phyloP scores from a whole-genome alignment of 352 stramenopile species.

The Globisporangium viniferum region DNA sequence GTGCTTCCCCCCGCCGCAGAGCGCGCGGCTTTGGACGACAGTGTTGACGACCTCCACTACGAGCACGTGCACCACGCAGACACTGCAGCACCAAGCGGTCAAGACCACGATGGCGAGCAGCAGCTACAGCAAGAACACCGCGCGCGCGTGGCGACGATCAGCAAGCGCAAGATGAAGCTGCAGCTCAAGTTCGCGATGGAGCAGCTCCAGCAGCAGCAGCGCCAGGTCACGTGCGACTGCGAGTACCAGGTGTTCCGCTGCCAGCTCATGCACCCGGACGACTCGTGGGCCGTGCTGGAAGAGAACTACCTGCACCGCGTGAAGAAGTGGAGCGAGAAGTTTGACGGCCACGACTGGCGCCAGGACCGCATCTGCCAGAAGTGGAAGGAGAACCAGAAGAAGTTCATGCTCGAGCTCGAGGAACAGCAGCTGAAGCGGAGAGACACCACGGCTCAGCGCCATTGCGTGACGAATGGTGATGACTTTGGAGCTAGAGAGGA shows the following conservation, averaged over 20 bases:
- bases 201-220: slow-evolving; percentile 14
- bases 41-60: slow-evolving; percentile 4
- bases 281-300: slow-evolving; percentile 24
- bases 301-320: slow-evolving; percentile 29
- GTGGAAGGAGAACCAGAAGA: slow-evolving; percentile 68
- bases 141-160: slow-evolving; percentile 1
- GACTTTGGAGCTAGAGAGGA: neutral
- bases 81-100: neutral
- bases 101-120: neutral
- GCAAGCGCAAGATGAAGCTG: slow-evolving; percentile 8
- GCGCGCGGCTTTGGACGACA: neutral
- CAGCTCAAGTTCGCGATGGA: slow-evolving; percentile 8
- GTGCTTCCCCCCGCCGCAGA: neutral
- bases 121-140: neutral
- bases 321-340: slow-evolving; percentile 59
- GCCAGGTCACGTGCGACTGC: slow-evolving; percentile 36
- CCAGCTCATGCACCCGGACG: slow-evolving; percentile 22
- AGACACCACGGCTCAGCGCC: neutral
- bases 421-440: neutral
- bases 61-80: slow-evolving; percentile 15
- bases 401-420: slow-evolving; percentile 26
- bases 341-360: slow-evolving; percentile 49
- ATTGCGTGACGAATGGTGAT: neutral
- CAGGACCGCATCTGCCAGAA: slow-evolving; percentile 58
- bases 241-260: slow-evolving; percentile 47